Evolutionary conservation across 129 eudicot species (phyloP).

Genomic region (Dittrichia graveolens): DNA sequence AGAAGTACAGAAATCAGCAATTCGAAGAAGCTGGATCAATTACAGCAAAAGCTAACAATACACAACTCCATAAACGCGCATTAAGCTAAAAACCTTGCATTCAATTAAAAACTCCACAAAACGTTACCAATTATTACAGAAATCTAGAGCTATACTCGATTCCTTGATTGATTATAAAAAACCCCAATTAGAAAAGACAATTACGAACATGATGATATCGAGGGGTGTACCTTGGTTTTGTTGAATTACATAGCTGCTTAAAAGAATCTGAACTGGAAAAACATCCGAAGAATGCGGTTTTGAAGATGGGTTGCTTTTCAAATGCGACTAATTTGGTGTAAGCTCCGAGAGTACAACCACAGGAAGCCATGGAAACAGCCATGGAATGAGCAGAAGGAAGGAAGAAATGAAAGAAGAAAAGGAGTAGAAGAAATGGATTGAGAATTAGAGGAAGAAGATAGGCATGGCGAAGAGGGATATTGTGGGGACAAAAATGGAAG

Average conservation of each 20-base stretch:
- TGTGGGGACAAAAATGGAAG: slow-evolving; percentile 39
- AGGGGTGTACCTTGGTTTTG: slow-evolving; percentile 44
- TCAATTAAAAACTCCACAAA: slow-evolving; percentile 10
- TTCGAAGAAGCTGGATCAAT: background rate
- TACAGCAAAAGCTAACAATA: slow-evolving; percentile 14
- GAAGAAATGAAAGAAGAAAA: background rate
- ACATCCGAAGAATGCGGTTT: slow-evolving; percentile 33
- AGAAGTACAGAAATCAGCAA: slow-evolving; percentile 4
- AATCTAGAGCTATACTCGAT: too few relatives aligned
- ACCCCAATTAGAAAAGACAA: background rate
- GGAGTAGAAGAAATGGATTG: background rate
- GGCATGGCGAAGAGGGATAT: slow-evolving; percentile 31
- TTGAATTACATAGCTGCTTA: slow-evolving; percentile 38
- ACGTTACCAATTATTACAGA: background rate
- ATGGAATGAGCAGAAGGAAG: slow-evolving; percentile 23
- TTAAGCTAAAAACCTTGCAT: slow-evolving; percentile 7
- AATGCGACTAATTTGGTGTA: slow-evolving; percentile 45
- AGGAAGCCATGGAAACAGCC: slow-evolving; percentile 86
- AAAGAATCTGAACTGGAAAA: slow-evolving; percentile 45
- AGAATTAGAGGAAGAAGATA: slow-evolving; percentile 33
- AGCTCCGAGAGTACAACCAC: slow-evolving; percentile 49
- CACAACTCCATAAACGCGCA: slow-evolving; percentile 15
- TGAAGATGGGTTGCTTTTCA: slow-evolving; percentile 43
- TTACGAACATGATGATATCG: background rate
- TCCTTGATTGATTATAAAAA: background rate